Percentiles rank a stretch among this genome's conserved stretches.
Evolutionary conservation across 2,329 filamentous ascomycete species (phyloP).

Genomic region (Nothopassalora personata): DNA sequence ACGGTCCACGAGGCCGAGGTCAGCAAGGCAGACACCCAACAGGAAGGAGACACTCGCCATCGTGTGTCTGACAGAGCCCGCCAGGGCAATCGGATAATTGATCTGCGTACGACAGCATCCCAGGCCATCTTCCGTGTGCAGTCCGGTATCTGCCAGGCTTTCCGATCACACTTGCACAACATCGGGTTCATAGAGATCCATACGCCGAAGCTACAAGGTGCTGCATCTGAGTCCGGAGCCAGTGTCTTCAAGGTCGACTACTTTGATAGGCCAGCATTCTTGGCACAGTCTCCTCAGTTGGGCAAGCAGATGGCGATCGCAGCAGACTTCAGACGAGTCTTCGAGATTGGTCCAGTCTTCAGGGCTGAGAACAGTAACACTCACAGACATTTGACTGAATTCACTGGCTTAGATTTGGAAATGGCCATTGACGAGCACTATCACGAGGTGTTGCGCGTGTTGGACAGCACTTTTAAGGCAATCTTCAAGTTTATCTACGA

Average conservation of each 20-base stretch:
- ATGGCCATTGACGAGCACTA: slow-evolving; percentile 89
- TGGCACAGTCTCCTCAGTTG: slow-evolving; percentile 86
- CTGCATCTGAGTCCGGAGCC: slow-evolving; percentile 84
- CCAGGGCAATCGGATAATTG: slow-evolving; percentile 72
- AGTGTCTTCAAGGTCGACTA: slow-evolving; percentile 91
- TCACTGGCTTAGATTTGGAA: slow-evolving; percentile 86
- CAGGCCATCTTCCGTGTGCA: slow-evolving; percentile 86
- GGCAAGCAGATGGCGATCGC: slow-evolving; percentile 92
- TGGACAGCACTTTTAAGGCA: slow-evolving; percentile 75
- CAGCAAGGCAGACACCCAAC: slow-evolving; percentile 51
- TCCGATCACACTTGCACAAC: slow-evolving; percentile 68
- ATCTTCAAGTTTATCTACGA: slow-evolving; percentile 70
- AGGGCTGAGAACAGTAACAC: slow-evolving; percentile 94
- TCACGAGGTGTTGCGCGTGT: slow-evolving; percentile 73
- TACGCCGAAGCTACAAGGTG: slow-evolving; percentile 84
- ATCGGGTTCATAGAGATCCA: slow-evolving; percentile 88
- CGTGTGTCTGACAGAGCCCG: slow-evolving; percentile 69
- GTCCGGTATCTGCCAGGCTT: slow-evolving; percentile 71
- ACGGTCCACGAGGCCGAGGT: slow-evolving; percentile 67
- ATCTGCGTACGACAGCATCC: slow-evolving; percentile 77
- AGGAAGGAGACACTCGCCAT: slow-evolving; percentile 52
- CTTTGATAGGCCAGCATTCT: slow-evolving; percentile 78
- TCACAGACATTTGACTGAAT: slow-evolving; percentile 88
- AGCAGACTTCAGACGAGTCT: slow-evolving; percentile 82
- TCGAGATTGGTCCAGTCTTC: slow-evolving; percentile 86